Conservation (phyloP, 2,329 filamentous ascomycete species). For the Hymenoscyphus albidus region DNA sequence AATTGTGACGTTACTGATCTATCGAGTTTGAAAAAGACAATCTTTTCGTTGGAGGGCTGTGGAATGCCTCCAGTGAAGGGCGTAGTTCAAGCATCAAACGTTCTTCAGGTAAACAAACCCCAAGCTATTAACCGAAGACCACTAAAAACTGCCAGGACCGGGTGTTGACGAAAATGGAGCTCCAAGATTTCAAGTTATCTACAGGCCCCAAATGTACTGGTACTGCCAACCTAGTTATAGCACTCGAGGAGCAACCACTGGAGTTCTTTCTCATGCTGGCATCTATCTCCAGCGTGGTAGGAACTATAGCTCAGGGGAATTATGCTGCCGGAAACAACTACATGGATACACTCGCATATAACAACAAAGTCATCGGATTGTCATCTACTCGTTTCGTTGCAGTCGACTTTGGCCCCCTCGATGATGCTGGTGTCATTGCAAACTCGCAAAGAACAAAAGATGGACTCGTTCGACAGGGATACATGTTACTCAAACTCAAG, state of each 20-base stretch:
- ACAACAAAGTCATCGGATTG: not conserved
- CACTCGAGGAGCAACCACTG: slow-evolving; percentile 4
- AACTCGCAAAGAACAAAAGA: slow-evolving; percentile 12
- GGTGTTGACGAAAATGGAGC: slow-evolving; percentile 18
- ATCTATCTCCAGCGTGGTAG: slow-evolving; percentile 31
- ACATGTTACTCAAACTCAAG: slow-evolving; percentile 24
- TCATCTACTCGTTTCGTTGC: no score
- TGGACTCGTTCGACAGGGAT: slow-evolving; percentile 14
- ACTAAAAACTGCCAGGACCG: slow-evolving; percentile 21
- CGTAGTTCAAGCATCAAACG: slow-evolving; percentile 20
- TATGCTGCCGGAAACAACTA: slow-evolving; percentile 32
- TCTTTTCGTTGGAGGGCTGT: slow-evolving; percentile 4
- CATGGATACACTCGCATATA: slow-evolving; percentile 13
- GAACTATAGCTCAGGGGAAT: slow-evolving; percentile 15
- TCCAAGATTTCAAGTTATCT: slow-evolving; percentile 14
- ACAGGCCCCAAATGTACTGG: slow-evolving; percentile 18
- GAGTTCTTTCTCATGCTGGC: slow-evolving; percentile 32
- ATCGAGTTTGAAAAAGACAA: not conserved
- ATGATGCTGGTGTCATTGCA: not conserved
- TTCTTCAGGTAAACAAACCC: slow-evolving; percentile 14
- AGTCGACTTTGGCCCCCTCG: slow-evolving; percentile 5
- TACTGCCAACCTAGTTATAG: slow-evolving; percentile 16
- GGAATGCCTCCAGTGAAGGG: slow-evolving; percentile 18
- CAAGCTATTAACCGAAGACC: slow-evolving; percentile 2
- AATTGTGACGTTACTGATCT: slow-evolving; percentile 17